Evolutionary conservation across 2,329 filamentous ascomycete species (phyloP).

Genomic region (Dothiorella sarmentorum): DNA sequence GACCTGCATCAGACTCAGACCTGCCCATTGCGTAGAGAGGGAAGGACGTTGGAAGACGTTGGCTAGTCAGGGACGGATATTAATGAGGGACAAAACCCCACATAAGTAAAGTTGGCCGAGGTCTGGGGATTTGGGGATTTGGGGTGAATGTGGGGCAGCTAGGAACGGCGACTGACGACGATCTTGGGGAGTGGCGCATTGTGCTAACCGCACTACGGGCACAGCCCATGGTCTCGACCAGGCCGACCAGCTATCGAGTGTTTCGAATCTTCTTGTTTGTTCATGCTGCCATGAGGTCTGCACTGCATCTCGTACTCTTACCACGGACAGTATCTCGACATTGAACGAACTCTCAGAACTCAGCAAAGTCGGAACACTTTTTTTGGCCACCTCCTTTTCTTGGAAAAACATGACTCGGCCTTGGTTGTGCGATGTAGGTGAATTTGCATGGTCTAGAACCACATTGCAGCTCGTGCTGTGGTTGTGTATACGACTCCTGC

Average conservation of each 20-base stretch:
- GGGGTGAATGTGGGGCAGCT: not conserved
- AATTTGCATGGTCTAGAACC: not conserved
- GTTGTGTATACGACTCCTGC: not conserved
- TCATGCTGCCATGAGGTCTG: too few species aligned
- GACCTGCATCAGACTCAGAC: not conserved
- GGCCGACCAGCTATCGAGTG: not conserved
- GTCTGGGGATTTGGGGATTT: not conserved
- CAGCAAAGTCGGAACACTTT: not conserved
- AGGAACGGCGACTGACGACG: not conserved
- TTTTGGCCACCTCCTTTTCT: slow-evolving; percentile 1
- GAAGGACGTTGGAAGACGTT: not conserved
- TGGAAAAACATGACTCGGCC: slow-evolving; percentile 1
- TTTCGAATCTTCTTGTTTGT: not conserved
- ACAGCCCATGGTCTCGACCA: not conserved
- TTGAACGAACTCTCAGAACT: too few species aligned
- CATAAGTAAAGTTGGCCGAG: not conserved
- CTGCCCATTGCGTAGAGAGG: not conserved
- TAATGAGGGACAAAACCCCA: not conserved
- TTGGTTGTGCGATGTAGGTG: not conserved
- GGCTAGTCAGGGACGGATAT: not conserved
- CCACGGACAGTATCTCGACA: too few species aligned
- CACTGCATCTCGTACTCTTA: not conserved
- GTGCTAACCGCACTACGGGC: not conserved
- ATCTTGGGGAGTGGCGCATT: slow-evolving; percentile 5
- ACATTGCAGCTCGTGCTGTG: not conserved